These are phyloP conservation scores for Cercis canadensis DNA, from an alignment of 306 rosid species.

Conservation along the genomic window DNA sequence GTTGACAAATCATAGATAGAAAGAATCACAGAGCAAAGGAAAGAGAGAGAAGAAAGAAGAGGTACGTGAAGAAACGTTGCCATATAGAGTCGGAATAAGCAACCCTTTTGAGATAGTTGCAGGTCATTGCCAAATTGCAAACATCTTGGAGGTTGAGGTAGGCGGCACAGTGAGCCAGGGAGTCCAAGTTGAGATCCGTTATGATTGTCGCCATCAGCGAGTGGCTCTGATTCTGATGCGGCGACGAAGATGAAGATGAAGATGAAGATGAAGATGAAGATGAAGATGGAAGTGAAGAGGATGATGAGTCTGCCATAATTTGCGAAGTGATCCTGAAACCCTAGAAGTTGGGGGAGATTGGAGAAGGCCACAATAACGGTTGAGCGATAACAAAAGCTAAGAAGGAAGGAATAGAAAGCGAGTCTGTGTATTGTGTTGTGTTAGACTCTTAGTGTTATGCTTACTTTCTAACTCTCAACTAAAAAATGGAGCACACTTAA, in stretches of 20 bases:
- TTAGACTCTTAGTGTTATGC: no score
- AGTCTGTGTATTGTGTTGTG: no score
- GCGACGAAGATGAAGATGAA: not conserved
- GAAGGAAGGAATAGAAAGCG: no score
- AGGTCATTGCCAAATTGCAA: constrained; percentile 70
- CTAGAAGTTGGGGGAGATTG: not conserved
- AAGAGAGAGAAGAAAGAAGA: not conserved
- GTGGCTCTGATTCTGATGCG: not conserved
- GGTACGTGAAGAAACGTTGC: constrained; percentile 67
- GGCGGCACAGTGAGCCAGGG: constrained; percentile 61
- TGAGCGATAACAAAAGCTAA: no score
- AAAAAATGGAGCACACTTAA: no score
- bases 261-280: constrained; percentile 1
- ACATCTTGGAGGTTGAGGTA: constrained; percentile 61
- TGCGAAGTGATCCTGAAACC: constrained; percentile 5
- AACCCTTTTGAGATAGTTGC: constrained; percentile 62
- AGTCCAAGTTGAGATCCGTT: constrained; percentile 61
- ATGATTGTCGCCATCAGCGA: constrained; percentile 38
- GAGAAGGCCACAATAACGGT: not conserved
- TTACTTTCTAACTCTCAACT: no score
- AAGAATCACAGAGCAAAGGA: not conserved
- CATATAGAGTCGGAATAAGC: constrained; percentile 80
- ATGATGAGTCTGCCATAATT: constrained; percentile 41
- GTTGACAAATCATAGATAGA: no score
- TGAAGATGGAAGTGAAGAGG: not conserved